Evolutionary conservation across 306 rosid species (phyloP).

Genomic region (Lathyrus aphaca): DNA sequence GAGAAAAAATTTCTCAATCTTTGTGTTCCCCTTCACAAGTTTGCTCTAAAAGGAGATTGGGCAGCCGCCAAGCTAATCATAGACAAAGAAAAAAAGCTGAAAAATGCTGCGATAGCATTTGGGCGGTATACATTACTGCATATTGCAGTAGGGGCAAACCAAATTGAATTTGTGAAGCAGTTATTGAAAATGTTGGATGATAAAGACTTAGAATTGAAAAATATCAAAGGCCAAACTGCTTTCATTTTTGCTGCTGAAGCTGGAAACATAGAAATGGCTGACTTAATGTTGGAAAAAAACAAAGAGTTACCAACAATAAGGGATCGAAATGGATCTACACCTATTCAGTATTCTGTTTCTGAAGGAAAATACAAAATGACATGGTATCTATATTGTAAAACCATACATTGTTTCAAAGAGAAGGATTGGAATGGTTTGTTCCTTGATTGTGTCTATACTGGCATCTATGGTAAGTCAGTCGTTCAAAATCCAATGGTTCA

Average conservation of each 20-base stretch:
- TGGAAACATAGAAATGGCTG: conserved; percentile 9
- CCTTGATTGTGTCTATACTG: conserved; percentile 36
- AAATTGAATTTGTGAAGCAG: conserved; percentile 11
- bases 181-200: neutral
- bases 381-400: neutral
- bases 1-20: neutral
- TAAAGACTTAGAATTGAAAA: neutral
- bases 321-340: conserved; percentile 19
- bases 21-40: conserved; percentile 48
- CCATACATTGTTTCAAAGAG: neutral
- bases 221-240: conserved; percentile 34
- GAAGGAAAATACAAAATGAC: conserved; percentile 45
- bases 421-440: conserved; percentile 5
- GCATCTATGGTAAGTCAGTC: neutral
- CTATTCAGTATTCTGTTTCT: conserved; percentile 37
- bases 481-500: too few species aligned
- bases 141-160: conserved; percentile 35
- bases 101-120: conserved; percentile 17
- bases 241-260: conserved; percentile 41
- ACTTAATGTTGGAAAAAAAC: neutral
- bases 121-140: conserved; percentile 36
- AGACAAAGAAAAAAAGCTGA: neutral
- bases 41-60: conserved; percentile 41
- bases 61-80: neutral
- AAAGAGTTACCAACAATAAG: neutral